Evolutionary conservation across 768 basidiomycete genomes (phyloP).

Genomic region (Mrakia frigida): DNA sequence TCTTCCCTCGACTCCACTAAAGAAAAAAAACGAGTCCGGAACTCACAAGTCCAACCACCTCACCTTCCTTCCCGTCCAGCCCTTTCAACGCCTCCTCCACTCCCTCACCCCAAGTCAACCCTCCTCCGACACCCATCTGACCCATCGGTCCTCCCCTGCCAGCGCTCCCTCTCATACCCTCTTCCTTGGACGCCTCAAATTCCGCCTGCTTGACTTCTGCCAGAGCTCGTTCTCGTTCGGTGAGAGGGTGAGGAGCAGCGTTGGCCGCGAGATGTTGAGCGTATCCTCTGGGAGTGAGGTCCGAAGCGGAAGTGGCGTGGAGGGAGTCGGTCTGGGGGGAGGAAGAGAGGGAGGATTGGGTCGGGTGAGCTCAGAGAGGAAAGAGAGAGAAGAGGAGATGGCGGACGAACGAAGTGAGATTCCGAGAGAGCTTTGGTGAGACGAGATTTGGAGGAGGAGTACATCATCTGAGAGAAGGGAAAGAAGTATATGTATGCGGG

Average conservation of each 20-base stretch:
- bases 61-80: constrained; percentile 9
- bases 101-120: constrained; percentile 28
- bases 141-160: constrained; percentile 23
- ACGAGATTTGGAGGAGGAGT: constrained; percentile 29
- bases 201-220: constrained; percentile 23
- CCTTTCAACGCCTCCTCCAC: constrained; percentile 28
- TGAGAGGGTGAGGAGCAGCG: constrained; percentile 29
- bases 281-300: constrained; percentile 26
- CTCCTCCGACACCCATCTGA: constrained; percentile 25
- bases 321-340: constrained; percentile 26
- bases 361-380: background rate
- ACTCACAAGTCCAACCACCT: constrained; percentile 24
- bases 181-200: constrained; percentile 25
- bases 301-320: constrained; percentile 22
- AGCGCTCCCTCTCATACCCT: constrained; percentile 22
- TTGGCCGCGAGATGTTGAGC: constrained; percentile 16
- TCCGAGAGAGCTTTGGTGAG: constrained; percentile 31
- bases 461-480: constrained; percentile 18
- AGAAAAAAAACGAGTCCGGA: background rate
- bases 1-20: too few species aligned
- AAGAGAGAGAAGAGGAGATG: background rate
- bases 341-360: background rate
- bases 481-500: background rate
- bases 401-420: constrained; percentile 19
- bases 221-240: constrained; percentile 28